These are phyloP conservation scores for Acanthamoeba lenticulata DNA, from an alignment of 208 protist genomes.

Conservation along the genomic window DNA sequence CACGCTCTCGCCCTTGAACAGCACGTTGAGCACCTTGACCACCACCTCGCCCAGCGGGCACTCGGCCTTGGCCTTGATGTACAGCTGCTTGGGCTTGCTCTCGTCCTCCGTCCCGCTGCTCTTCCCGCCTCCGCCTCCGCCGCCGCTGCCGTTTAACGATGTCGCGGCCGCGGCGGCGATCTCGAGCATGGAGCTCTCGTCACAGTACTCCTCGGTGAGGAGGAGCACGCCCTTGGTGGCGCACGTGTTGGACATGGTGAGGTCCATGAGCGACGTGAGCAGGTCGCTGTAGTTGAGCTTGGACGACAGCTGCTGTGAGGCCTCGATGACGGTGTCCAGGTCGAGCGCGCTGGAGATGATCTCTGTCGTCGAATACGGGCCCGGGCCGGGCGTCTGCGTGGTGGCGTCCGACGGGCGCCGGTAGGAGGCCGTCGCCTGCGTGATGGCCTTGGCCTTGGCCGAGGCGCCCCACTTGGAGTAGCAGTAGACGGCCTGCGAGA, in stretches of 20 bases:
- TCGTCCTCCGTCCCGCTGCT: background rate
- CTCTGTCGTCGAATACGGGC: background rate
- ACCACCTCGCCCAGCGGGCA: background rate
- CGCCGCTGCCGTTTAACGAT: too few species aligned
- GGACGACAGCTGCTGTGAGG: slow-evolving; percentile 34
- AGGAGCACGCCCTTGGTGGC: slow-evolving; percentile 34
- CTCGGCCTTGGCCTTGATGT: background rate
- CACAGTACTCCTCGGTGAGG: background rate
- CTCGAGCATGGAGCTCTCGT: too few species aligned
- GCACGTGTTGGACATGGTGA: background rate
- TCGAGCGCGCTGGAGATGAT: slow-evolving; percentile 49
- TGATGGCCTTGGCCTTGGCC: background rate
- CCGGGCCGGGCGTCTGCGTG: background rate
- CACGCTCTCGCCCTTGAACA: slow-evolving; percentile 8
- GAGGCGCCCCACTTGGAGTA: slow-evolving; percentile 32
- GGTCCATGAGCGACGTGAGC: slow-evolving; percentile 47
- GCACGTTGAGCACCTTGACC: slow-evolving; percentile 2
- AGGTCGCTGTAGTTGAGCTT: slow-evolving; percentile 45
- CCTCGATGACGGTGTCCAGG: slow-evolving; percentile 33
- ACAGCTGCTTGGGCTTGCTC: background rate
- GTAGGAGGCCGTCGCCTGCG: background rate
- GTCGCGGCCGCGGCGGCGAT: too few species aligned
- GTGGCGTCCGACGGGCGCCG: background rate
- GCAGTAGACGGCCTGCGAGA: background rate
- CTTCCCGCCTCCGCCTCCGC: background rate